phyloP scores from a whole-genome alignment of 2,329 filamentous ascomycete species.

The Aureobasidium sp. region DNA sequence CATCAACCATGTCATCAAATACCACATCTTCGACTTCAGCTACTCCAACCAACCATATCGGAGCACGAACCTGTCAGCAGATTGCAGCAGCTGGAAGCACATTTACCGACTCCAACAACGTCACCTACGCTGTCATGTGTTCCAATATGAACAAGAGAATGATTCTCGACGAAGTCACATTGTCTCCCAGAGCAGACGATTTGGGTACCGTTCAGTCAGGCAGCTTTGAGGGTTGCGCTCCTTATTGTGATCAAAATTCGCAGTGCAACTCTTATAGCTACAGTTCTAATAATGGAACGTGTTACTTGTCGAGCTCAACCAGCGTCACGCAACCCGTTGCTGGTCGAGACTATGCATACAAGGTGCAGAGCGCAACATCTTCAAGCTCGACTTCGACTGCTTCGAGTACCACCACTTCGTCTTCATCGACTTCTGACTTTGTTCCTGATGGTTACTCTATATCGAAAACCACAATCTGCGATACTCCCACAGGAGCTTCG shows the following conservation, averaged over 20 bases:
- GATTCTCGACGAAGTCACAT: not conserved
- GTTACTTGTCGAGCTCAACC: not conserved
- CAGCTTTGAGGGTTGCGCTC: slow-evolving; percentile 16
- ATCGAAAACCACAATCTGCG: not conserved
- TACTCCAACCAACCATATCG: not conserved
- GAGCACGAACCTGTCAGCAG: slow-evolving; percentile 5
- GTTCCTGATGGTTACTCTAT: slow-evolving; percentile 5
- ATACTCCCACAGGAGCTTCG: not conserved
- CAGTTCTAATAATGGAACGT: not conserved
- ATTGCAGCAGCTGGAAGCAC: slow-evolving; percentile 4
- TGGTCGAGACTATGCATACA: slow-evolving; percentile 4
- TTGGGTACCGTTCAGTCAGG: slow-evolving; percentile 1
- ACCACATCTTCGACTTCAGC: slow-evolving; percentile 5
- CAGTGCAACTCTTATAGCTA: slow-evolving; percentile 7
- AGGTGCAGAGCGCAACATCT: not conserved
- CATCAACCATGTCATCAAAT: not conserved
- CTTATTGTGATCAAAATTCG: slow-evolving; percentile 7
- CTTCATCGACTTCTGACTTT: slow-evolving; percentile 1
- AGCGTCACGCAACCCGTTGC: not conserved
- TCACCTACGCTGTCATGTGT: slow-evolving; percentile 14
- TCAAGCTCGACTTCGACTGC: not conserved
- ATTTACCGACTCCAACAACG: slow-evolving; percentile 6
- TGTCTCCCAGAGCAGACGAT: not conserved
- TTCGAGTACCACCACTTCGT: not conserved
- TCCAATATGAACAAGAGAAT: not conserved